Evolutionary conservation across 352 stramenopile species (phyloP).

Genomic region (Pythium chondricola): DNA sequence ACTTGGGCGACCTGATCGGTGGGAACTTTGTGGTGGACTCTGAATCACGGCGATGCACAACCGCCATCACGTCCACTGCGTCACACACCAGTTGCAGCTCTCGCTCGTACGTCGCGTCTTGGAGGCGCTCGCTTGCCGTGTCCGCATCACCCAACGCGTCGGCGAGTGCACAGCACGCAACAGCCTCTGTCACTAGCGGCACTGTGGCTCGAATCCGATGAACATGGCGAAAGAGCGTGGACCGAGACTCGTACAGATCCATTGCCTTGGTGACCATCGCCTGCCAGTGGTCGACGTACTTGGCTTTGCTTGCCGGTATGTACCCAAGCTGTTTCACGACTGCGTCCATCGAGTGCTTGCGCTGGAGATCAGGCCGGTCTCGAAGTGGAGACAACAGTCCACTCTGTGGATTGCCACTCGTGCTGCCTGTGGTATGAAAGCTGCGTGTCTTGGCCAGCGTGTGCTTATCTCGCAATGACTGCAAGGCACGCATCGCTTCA

Average conservation of each 20-base stretch:
- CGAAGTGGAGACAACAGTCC: conserved; percentile 39
- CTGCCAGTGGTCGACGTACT: conserved; percentile 57
- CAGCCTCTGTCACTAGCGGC: conserved; percentile 35
- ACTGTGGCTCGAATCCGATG: conserved; percentile 32
- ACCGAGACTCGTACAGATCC: conserved; percentile 45
- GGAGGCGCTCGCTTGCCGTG: conserved; percentile 43
- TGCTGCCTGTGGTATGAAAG: neutral
- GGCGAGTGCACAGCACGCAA: conserved; percentile 55
- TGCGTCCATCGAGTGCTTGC: conserved; percentile 59
- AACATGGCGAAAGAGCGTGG: conserved; percentile 32
- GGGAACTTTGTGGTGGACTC: conserved; percentile 8
- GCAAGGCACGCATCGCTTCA: conserved; percentile 5
- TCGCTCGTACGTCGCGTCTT: conserved; percentile 43
- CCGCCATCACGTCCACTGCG: conserved; percentile 35
- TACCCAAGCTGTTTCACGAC: conserved; percentile 58
- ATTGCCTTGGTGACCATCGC: conserved; percentile 30
- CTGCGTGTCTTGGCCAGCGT: conserved; percentile 3
- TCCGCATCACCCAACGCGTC: conserved; percentile 43
- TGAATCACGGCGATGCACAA: conserved; percentile 9
- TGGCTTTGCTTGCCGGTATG: conserved; percentile 29
- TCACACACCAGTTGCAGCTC: conserved; percentile 54
- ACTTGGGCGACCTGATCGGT: conserved; percentile 16
- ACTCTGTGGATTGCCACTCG: conserved; percentile 9
- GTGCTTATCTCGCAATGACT: conserved; percentile 1
- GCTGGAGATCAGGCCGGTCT: conserved; percentile 39